Evolutionary conservation across 805 yeast species (phyloP).

Genomic region (Kodamaea hsintzibuensis): DNA sequence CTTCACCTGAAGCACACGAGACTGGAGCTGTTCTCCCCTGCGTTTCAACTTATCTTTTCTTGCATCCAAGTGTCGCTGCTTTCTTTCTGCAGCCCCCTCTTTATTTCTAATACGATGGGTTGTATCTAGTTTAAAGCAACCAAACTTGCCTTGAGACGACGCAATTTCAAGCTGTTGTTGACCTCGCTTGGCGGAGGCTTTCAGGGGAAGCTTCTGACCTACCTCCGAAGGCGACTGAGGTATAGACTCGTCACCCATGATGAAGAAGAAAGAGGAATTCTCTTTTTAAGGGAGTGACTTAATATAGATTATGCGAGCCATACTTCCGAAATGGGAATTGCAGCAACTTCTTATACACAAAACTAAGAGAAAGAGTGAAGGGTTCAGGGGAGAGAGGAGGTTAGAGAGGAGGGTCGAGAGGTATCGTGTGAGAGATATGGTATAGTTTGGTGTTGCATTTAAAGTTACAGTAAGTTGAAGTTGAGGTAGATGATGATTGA

Average conservation of each 20-base stretch:
- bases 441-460: too few species aligned
- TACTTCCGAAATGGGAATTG: constrained; percentile 2
- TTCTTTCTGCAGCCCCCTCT: constrained; percentile 5
- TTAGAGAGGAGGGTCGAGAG: neutral
- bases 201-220: constrained; percentile 11
- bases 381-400: neutral
- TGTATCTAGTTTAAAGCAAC: neutral
- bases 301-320: neutral
- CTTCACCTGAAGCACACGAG: constrained; percentile 1
- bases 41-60: constrained; percentile 1
- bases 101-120: neutral
- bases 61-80: constrained; percentile 3
- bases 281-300: neutral
- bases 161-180: neutral
- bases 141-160: neutral
- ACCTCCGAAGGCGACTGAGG: constrained; percentile 11
- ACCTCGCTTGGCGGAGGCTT: neutral
- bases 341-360: neutral
- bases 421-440: too few species aligned
- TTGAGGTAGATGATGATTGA: neutral
- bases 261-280: neutral
- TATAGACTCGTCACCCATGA: constrained; percentile 3
- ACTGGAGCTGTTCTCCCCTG: neutral
- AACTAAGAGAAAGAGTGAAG: neutral
- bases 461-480: neutral